Evolutionary conservation across 129 eudicot species (phyloP).

Genomic region (Arctium lappa): DNA sequence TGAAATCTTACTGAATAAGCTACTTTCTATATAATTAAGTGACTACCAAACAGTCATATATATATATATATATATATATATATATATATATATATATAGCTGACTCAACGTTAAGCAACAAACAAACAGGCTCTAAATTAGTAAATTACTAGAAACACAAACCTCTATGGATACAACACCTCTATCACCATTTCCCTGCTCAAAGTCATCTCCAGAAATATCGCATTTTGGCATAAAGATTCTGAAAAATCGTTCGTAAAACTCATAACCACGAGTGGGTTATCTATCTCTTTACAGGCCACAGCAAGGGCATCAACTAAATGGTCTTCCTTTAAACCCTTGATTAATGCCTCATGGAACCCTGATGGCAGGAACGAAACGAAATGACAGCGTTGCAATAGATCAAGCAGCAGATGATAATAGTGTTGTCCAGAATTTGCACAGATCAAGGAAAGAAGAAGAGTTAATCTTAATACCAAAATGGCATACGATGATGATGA

Average conservation of each 20-base stretch:
- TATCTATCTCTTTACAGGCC: conserved; percentile 35
- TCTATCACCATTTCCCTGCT: conserved; percentile 4
- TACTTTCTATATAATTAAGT: too few species aligned
- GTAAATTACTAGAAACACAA: not conserved
- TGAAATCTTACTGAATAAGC: too few species aligned
- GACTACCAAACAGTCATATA: too few species aligned
- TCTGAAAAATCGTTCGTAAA: not conserved
- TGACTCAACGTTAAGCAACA: too few species aligned
- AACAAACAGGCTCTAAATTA: conserved; percentile 3
- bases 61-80: too few species aligned
- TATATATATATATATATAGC: too few species aligned
- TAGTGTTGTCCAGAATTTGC: conserved; percentile 27
- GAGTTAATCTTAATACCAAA: conserved; percentile 44
- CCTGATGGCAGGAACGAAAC: conserved; percentile 31
- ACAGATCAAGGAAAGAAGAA: conserved; percentile 43
- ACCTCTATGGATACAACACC: conserved; percentile 17
- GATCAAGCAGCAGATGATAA: conserved; percentile 23
- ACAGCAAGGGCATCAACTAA: conserved; percentile 27
- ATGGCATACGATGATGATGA: conserved; percentile 13
- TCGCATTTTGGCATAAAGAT: conserved; percentile 7
- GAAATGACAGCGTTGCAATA: conserved; percentile 20
- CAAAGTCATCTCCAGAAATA: conserved; percentile 12
- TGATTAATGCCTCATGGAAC: conserved; percentile 26
- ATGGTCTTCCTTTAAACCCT: not conserved
- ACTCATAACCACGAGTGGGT: conserved; percentile 60